Evolutionary conservation across 73 alveolate species (phyloP).

Genomic region (Paramecium biaurelia): DNA sequence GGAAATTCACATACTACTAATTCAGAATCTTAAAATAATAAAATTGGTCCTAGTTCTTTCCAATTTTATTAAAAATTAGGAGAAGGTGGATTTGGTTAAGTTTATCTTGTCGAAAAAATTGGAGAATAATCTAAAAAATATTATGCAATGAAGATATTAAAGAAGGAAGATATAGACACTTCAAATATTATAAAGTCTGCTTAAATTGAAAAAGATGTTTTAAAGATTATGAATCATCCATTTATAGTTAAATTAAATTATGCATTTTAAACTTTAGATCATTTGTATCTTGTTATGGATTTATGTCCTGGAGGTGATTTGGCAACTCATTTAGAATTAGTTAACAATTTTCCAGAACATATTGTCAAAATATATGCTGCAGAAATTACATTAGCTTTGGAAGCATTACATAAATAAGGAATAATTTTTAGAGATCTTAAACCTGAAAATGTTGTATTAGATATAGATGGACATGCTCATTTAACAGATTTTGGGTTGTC

Average conservation of each 20-base stretch:
- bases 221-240: slow-evolving; percentile 88
- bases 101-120: slow-evolving; percentile 75
- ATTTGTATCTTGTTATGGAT: slow-evolving; percentile 88
- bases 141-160: slow-evolving; percentile 88
- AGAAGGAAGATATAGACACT: slow-evolving; percentile 83
- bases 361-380: slow-evolving; percentile 88
- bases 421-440: slow-evolving; percentile 93
- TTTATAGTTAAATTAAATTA: slow-evolving; percentile 90
- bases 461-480: slow-evolving; percentile 92
- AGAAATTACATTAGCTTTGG: slow-evolving; percentile 89
- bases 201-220: slow-evolving; percentile 89
- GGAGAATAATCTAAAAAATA: slow-evolving; percentile 4
- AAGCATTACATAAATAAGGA: slow-evolving; percentile 89
- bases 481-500: slow-evolving; percentile 96
- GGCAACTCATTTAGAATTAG: slow-evolving; percentile 4
- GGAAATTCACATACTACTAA: background rate
- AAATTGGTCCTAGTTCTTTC: slow-evolving; percentile 71
- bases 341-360: slow-evolving; percentile 81
- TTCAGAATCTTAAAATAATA: background rate
- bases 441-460: slow-evolving; percentile 97
- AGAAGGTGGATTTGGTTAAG: slow-evolving; percentile 89
- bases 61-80: slow-evolving; percentile 75
- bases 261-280: slow-evolving; percentile 89
- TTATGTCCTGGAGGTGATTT: slow-evolving; percentile 93
- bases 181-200: slow-evolving; percentile 87